Base-by-base conservation (phyloP, 495 filamentous ascomycete species). In the Endocarpon pusillum region DNA sequence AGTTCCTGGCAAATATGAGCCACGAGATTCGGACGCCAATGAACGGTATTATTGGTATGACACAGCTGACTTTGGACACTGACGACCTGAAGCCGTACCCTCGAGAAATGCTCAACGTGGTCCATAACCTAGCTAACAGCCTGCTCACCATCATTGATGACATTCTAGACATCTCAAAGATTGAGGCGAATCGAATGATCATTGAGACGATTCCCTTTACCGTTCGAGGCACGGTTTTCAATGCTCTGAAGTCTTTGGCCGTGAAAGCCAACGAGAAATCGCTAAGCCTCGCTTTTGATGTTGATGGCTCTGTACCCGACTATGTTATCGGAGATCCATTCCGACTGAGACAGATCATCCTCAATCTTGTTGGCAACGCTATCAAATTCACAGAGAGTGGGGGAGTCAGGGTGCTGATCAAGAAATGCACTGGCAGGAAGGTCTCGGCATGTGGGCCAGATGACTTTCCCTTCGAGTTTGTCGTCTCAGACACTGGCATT, bases 171-270 rank as follows among this genome's bases (percentile, higher is more conserved):
- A 81, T 99, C 41, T 93, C 84, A 4, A 99, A 99, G 74, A 99
- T 99, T 42, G 89, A 99, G 56, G 89, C 89, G 18, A 87, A 94
- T 52, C 75, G 89, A n/a, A 96, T 99, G 91, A 81, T 93, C 14
- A 91, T 99, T 61, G 89, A 99, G 48, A 82, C 87, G 48, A 94
- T 96, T 44, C 86, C 85, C 9, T 99, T 94, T 58, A 94, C 91
- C 0, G 64, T 96, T 33, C 74, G 89, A 27, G 83, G 86, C 30
- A 92, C 85, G 4, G 85, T 99, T 18, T 99, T 99, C 70, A 94
- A 93, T 41, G 89, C 89, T 14, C 66, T 99, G 38, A 99, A 99
- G 55, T 94, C 89, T 0, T 57, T 99, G 32, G 82, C 89, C 6
- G 85, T 93, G 36, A 89, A 89, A 57, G 89, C 89, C n/a, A 94